Evolutionary conservation across 2,329 filamentous ascomycete species (phyloP).

Genomic region (Xylariaceae sp.): DNA sequence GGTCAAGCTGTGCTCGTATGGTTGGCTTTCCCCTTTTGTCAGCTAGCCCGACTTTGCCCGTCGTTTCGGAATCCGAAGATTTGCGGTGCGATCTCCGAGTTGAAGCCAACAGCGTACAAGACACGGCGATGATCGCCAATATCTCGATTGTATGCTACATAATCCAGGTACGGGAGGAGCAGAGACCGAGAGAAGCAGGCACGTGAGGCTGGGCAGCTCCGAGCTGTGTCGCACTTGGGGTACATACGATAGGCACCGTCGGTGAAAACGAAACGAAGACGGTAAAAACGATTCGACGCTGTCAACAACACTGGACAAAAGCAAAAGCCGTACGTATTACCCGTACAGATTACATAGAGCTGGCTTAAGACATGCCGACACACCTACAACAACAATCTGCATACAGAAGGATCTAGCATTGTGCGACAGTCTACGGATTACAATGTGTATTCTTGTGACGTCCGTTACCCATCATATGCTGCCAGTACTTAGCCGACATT

Average conservation of each 20-base stretch:
- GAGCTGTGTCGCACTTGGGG: neutral
- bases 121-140: neutral
- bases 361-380: neutral
- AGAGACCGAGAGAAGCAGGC: neutral
- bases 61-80: constrained; percentile 3
- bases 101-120: neutral
- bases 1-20: neutral
- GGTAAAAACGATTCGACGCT: neutral
- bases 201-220: neutral
- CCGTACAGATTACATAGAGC: neutral
- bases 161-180: neutral
- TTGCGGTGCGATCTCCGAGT: neutral
- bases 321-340: constrained; percentile 5
- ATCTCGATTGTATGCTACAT: neutral
- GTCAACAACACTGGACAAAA: neutral
- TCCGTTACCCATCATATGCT: constrained; percentile 4
- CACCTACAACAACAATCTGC: neutral
- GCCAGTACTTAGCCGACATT: constrained; percentile 6
- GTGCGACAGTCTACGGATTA: neutral
- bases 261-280: constrained; percentile 5
- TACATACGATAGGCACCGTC: constrained; percentile 2
- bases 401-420: neutral
- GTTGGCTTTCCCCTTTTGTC: neutral
- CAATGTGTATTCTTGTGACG: constrained; percentile 3
- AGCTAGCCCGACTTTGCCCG: constrained; percentile 16